Evolutionary conservation across 2,329 filamentous ascomycete genomes (phyloP).

Genomic region (Stromatinia cepivora): DNA sequence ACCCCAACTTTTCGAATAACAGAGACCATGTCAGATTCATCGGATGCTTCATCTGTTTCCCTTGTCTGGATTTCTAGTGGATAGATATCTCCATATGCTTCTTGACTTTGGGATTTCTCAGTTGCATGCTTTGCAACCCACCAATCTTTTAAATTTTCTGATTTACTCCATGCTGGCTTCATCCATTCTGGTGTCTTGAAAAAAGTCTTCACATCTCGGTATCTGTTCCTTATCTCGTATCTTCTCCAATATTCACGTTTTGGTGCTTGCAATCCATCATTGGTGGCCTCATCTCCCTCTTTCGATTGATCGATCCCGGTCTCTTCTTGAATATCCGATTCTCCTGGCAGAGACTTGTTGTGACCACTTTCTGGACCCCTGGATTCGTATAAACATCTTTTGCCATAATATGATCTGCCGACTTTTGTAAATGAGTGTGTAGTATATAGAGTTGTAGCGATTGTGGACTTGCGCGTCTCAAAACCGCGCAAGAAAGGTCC

Average conservation of each 20-base stretch:
- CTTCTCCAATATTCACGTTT: conserved; percentile 7
- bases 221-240: neutral
- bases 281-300: neutral
- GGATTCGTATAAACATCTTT: neutral
- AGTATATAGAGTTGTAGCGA: neutral
- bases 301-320: neutral
- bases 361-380: neutral
- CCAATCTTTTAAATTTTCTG: neutral
- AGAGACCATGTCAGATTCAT: conserved; percentile 13
- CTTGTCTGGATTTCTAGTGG: conserved; percentile 5
- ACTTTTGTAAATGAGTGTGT: neutral
- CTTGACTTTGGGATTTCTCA: conserved; percentile 17
- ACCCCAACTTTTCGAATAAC: conserved; percentile 16
- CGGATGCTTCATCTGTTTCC: neutral
- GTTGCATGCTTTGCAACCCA: conserved; percentile 10
- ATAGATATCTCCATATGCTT: conserved; percentile 18
- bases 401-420: neutral
- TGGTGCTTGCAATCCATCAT: neutral
- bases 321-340: neutral
- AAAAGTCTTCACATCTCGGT: neutral
- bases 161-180: conserved; percentile 9
- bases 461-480: conserved; percentile 12
- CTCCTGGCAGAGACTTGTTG: neutral
- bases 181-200: conserved; percentile 16
- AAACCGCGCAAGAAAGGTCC: conserved; percentile 5